phyloP scores from a whole-genome alignment of 345 rosid species.

The Moricandia arvensis region DNA sequence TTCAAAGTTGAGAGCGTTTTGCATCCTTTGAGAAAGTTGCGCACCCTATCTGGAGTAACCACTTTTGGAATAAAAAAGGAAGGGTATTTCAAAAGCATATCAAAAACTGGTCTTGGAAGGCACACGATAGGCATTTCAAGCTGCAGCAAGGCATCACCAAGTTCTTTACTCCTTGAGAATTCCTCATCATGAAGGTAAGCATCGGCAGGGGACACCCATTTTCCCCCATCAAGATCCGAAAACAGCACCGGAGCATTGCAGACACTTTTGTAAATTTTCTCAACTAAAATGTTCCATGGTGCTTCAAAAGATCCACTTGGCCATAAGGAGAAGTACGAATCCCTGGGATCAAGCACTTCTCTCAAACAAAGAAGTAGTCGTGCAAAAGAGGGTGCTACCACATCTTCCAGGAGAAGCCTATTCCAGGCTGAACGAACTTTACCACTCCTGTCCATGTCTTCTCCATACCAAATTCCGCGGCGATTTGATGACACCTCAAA shows the following conservation, averaged over 20 bases:
- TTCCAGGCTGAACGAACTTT: conserved; percentile 94
- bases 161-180: conserved; percentile 65
- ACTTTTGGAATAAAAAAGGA: conserved; percentile 66
- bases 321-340: conserved; percentile 71
- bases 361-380: conserved; percentile 67
- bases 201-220: conserved; percentile 77
- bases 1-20: conserved; percentile 47
- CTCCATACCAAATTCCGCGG: conserved; percentile 98
- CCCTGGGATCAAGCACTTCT: conserved; percentile 57
- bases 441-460: conserved; percentile 96
- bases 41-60: conserved; percentile 80
- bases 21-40: conserved; percentile 63
- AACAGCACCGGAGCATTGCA: conserved; percentile 59
- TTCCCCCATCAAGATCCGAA: conserved; percentile 71
- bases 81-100: conserved; percentile 67
- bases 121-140: conserved; percentile 83
- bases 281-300: conserved; percentile 90
- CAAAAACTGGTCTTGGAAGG: conserved; percentile 65
- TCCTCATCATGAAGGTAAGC: conserved; percentile 87
- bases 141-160: conserved; percentile 66
- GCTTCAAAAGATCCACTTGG: conserved; percentile 88
- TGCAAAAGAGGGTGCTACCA: conserved; percentile 70
- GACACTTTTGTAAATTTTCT: conserved; percentile 65
- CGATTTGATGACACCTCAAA: conserved; percentile 97
- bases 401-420: conserved; percentile 89